Base-by-base conservation (phyloP, 2,329 filamentous ascomycete genomes). In the Cladosporium cucumerinum region DNA sequence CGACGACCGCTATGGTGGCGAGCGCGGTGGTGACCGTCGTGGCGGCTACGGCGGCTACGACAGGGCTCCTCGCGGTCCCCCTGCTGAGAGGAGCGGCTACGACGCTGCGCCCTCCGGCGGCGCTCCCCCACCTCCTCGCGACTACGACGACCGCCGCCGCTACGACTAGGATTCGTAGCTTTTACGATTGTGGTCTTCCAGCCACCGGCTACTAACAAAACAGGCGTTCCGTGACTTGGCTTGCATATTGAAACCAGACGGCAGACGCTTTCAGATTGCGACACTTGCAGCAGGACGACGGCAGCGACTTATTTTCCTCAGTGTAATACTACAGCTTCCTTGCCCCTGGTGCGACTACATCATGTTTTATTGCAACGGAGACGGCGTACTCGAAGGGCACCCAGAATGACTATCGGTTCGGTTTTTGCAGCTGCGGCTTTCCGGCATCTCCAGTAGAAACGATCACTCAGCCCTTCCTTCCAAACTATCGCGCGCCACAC, bases 111-210 rank as follows among this genome's bases (percentile, higher is more conserved):
- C 72, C 18, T 59, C 70, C 28, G 71, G 70, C 54, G 71, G 69
- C 59, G 68, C 73, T 43, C 68, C 73, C 60, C 69, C 72, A 32
- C 72, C 74, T 61, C 54, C 73, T 43, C 72, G 74, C 67, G 69
- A 68, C 68, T 75, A 76, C 70, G 74, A 74, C 39, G 68, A 70
- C 32, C 74, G 72, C 65, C 74, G 74, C 65, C 68, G 67, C 65
- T 76, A 76, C 69, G 73, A 76, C 65, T 76, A 73, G 67, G 69
- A 63, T 57, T 64, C 68, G 63, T 18, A 21, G 54, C 23, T 30
- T 16, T 39, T 2, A 57, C 54, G 54, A 34, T 54, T 39, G 54
- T 36, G 32, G 54, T 32, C 28, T 34, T 18, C 12, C 26, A 48
- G 14, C 48, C 26, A 16, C 26, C 21, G 54, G 32, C 30, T 32